phyloP scores from a whole-genome alignment of 1,139 yeast species.

The Blastobotrys apis region DNA sequence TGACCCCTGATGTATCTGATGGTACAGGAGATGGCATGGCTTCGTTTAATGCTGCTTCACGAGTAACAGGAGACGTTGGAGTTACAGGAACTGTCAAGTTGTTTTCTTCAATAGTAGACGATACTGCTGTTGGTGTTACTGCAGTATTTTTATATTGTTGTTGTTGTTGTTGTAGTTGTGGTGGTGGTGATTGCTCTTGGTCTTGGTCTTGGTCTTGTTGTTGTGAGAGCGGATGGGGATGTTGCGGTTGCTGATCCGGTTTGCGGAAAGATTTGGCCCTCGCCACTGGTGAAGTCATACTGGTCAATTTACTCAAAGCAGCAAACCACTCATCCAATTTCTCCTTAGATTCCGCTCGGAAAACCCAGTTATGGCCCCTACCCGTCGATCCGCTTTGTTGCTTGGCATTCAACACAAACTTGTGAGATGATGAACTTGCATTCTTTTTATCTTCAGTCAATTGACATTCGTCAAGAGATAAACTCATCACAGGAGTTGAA shows the following conservation, averaged over 20 bases:
- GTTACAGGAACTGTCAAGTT: neutral
- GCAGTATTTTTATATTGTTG: neutral
- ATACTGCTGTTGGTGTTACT: neutral
- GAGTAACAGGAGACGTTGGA: neutral
- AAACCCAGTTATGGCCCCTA: constrained; percentile 89
- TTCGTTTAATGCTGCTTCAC: too few species aligned
- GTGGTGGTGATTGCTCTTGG: neutral
- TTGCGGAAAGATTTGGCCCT: constrained; percentile 36
- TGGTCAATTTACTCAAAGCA: constrained; percentile 64
- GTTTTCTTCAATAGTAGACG: constrained; percentile 2
- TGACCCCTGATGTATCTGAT: constrained; percentile 31
- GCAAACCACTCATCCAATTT: constrained; percentile 81
- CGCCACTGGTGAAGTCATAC: constrained; percentile 52
- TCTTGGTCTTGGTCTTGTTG: neutral
- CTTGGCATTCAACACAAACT: constrained; percentile 75
- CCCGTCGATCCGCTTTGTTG: constrained; percentile 48
- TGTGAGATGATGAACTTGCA: constrained; percentile 62
- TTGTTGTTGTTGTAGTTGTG: neutral
- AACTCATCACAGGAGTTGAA: constrained; percentile 81
- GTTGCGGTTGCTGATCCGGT: neutral
- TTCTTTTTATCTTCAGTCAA: constrained; percentile 77
- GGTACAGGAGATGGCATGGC: constrained; percentile 23
- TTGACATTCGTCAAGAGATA: constrained; percentile 75
- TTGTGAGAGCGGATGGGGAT: neutral
- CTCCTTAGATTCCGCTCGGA: constrained; percentile 75